phyloP scores from a whole-genome alignment of 1,284 basidiomycete genomes.

The Austroboletus novae-zelandiae region DNA sequence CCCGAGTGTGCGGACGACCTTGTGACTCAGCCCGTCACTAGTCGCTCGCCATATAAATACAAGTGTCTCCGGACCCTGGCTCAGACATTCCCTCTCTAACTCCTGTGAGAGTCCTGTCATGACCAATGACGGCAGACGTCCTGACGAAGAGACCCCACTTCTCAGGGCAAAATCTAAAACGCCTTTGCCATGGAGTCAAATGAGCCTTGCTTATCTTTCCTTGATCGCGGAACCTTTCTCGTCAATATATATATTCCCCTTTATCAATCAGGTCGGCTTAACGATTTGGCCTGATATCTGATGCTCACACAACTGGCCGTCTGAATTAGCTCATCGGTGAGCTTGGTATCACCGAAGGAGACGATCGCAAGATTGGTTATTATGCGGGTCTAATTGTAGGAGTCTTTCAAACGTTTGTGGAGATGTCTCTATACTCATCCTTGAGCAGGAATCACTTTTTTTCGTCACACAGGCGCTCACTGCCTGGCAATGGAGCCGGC shows the following conservation, averaged over 20 bases:
- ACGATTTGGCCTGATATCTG: not conserved
- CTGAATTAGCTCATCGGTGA: too few relatives aligned
- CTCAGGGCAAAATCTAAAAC: slow-evolving; percentile 18
- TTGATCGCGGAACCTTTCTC: slow-evolving; percentile 25
- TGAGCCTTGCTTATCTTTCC: slow-evolving; percentile 16
- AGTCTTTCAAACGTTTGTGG: not conserved
- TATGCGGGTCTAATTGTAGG: slow-evolving; percentile 65
- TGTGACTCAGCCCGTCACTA: too few relatives aligned
- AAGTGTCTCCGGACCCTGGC: too few relatives aligned
- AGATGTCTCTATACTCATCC: not conserved
- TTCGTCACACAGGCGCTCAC: too few relatives aligned
- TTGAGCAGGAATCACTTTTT: slow-evolving; percentile 42
- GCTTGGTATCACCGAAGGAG: slow-evolving; percentile 36
- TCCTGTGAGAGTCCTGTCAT: slow-evolving; percentile 2
- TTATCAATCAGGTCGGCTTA: too few relatives aligned
- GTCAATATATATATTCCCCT: slow-evolving; percentile 24
- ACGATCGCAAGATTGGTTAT: slow-evolving; percentile 61
- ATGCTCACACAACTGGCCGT: not conserved
- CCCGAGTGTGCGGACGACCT: too few relatives aligned
- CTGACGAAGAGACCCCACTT: slow-evolving; percentile 23
- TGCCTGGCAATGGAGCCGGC: slow-evolving; percentile 67
- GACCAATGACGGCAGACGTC: not conserved
- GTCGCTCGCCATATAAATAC: too few relatives aligned
- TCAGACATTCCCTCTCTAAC: not conserved
- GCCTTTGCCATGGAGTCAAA: slow-evolving; percentile 25